Base-by-base conservation (phyloP, 495 filamentous ascomycete genomes). In the Hyaloscypha bicolor region DNA sequence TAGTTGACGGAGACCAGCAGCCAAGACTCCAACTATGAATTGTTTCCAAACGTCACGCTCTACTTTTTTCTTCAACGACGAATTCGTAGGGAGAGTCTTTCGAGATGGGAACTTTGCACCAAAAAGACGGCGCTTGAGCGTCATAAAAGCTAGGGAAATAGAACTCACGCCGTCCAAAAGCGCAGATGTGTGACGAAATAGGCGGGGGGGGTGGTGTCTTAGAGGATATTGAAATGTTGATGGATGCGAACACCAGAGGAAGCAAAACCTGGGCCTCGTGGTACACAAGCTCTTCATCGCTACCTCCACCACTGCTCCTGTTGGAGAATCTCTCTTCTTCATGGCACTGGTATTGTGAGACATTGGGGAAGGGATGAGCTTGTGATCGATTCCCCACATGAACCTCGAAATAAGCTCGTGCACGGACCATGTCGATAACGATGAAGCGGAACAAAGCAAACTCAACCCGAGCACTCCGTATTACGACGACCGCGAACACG, bases 391-490 rank as follows among this genome's bases (percentile, higher is more conserved):
- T 35, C 62, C 56, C 42, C 56, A 58, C 63, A 69, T 9, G 67
- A 59, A 56, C 61, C 55, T 55, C 37, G 61, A 63, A 52, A 63
- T 58, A 62, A 66, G 59, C 58, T 63, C 25, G 52, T 32, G 64
- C 68, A 64, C 68, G 25, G 64, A 67, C 68, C 68, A 67, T 22
- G 22, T 65, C 39, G 64, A 70, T 70, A 67, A 70, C 21, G 59
- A 51, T 33, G 11, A 60, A 37, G 19, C 39, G n/a, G 22, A 35
- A 33, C 37, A 21, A 48, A 12, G 30, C n/a, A 52, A 68, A 35
- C 52, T 59, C 64, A 62, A 21, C 67, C 62, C 57, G 68, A 60
- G 48, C 37, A 60, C 62, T 58, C 68, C 37, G 68, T 57, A 62
- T 60, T 63, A 35, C 57, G 25, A 39, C 58, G 22, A 63, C 52